phyloP scores from a whole-genome alignment of 2,329 filamentous ascomycete species.

The Alternaria postmessia region DNA sequence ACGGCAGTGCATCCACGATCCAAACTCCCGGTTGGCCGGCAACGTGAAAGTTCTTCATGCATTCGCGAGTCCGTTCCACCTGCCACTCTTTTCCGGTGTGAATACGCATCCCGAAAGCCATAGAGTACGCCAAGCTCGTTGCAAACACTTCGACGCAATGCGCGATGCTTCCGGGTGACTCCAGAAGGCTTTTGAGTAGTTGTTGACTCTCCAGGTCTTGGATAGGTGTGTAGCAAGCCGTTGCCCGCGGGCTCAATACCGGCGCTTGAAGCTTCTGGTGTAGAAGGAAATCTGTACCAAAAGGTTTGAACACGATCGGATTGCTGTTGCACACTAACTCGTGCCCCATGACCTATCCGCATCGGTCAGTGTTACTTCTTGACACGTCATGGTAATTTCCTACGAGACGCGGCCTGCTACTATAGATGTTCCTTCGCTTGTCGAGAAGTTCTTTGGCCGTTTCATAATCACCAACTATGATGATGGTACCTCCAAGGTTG shows the following conservation, averaged over 20 bases:
- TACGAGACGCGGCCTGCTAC: slow-evolving; percentile 56
- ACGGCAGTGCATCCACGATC: slow-evolving; percentile 55
- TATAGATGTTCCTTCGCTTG: slow-evolving; percentile 60
- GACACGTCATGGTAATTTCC: background rate
- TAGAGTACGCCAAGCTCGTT: slow-evolving; percentile 50
- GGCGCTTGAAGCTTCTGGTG: slow-evolving; percentile 53
- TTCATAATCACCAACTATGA: slow-evolving; percentile 58
- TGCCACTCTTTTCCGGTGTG: slow-evolving; percentile 30
- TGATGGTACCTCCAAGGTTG: slow-evolving; percentile 41
- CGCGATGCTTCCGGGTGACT: slow-evolving; percentile 33
- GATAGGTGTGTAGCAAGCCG: slow-evolving; percentile 46
- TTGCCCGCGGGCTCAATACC: slow-evolving; percentile 38
- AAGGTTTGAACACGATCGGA: slow-evolving; percentile 51
- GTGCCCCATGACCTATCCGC: slow-evolving; percentile 51
- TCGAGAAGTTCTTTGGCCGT: slow-evolving; percentile 62
- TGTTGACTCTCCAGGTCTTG: slow-evolving; percentile 57
- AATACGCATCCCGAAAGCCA: slow-evolving; percentile 52
- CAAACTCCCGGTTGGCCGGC: slow-evolving; percentile 45
- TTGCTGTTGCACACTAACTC: slow-evolving; percentile 56
- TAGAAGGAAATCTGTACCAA: slow-evolving; percentile 47
- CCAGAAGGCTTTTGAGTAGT: slow-evolving; percentile 52
- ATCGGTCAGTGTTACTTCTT: background rate
- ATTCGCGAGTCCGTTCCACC: slow-evolving; percentile 19
- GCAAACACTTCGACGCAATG: slow-evolving; percentile 45
- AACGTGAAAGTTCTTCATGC: slow-evolving; percentile 22